A percentile compares a stretch with the other conserved stretches of the same genome.
phyloP scores from a whole-genome alignment of 441 rosid genomes.

The Codiaeum variegatum region DNA sequence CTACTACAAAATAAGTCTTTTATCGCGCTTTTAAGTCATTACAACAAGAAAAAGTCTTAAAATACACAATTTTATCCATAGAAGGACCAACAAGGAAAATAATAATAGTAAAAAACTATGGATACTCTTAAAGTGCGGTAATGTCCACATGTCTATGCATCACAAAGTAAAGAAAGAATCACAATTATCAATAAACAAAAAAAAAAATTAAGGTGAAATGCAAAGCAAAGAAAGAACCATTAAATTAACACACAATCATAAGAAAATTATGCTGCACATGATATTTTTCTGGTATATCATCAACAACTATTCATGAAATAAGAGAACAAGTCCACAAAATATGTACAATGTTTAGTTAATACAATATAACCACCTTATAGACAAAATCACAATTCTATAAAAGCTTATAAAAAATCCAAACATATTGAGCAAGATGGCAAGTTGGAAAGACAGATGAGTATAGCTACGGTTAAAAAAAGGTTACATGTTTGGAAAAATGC shows the following conservation, averaged over 20 bases:
- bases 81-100: too few relatives aligned
- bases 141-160: too few relatives aligned
- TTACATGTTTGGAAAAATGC: slow-evolving; percentile 69
- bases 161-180: too few relatives aligned
- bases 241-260: background rate
- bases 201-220: too few relatives aligned
- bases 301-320: background rate
- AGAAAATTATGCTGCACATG: background rate
- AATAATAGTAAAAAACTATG: too few relatives aligned
- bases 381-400: background rate
- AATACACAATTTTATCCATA: too few relatives aligned
- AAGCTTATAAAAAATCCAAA: background rate
- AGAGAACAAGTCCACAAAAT: background rate
- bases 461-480: background rate
- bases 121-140: too few relatives aligned
- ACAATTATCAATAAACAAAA: too few relatives aligned
- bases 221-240: too few relatives aligned
- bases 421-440: background rate
- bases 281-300: slow-evolving; percentile 1
- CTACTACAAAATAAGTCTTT: too few relatives aligned
- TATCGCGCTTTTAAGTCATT: too few relatives aligned
- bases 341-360: background rate
- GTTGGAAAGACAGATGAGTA: background rate
- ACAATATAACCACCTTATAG: background rate
- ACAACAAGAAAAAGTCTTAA: too few relatives aligned